Base-by-base conservation (phyloP, 2,329 filamentous ascomycete genomes). In the Paecilomyces dactylethromorphus region DNA sequence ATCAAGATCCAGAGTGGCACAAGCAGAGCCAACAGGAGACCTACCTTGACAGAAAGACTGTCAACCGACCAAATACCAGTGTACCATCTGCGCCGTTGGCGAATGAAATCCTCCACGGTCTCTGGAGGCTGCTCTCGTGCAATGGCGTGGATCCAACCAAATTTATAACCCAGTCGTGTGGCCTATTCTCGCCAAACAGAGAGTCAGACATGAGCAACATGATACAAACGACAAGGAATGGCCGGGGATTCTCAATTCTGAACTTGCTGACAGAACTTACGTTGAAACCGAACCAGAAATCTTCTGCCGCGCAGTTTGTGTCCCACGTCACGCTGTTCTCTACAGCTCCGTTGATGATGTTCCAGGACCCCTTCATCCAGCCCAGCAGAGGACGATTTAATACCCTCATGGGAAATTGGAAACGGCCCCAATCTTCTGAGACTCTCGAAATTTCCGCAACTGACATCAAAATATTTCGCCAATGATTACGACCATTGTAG, bases 221-320 rank as follows among this genome's bases (percentile, higher is more conserved):
- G 39, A n/a, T 8, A 45, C 15, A 6, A n/a, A 39, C 4, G n/a
- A 15, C 13, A 39, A 29, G 7, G 26, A 7, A 29, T 29, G 7
- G 26, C 26, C 11, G 15, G 12, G 13, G 39, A 7, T 45, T n/a
- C n/a, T 10, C n/a, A 18, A 18, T 45, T 45, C 39, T 39, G 13
- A 3, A n/a, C 22, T 11, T 52, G n/a, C 54, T n/a, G 3, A 26
- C 32, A 45, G 35, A 2, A 24, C 60, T 55, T 29, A 62, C 58
- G 32, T 62, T 53, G 24, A 31, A 58, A 6, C 45, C 56, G n/a
- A 62, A 58, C 60, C 60, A 62, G 33, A 58, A 58, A n/a, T 62
- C 58, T 26, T 62, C 60, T 12, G 52, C 55, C 33, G 59, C 18
- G 49, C 55, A 56, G 21, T 62, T 58, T 4, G 60, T 62, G 21